Conservation (phyloP, 2,329 filamentous ascomycete genomes). For the Didymosphaeria variabile region DNA sequence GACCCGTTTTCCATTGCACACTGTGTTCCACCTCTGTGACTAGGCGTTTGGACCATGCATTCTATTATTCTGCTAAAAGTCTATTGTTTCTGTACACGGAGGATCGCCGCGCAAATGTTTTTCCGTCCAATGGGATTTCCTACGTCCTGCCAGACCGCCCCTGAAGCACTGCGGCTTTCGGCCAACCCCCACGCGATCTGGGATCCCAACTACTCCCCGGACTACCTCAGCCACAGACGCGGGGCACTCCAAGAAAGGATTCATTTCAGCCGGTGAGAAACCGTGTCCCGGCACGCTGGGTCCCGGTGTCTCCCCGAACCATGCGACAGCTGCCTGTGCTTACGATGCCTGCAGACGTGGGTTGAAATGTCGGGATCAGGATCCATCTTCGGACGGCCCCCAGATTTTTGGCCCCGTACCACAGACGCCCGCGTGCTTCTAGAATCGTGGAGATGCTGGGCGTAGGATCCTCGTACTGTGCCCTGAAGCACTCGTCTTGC, state of each 20-base stretch:
- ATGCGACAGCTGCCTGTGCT: slow-evolving; percentile 21
- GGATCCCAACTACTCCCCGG: slow-evolving; percentile 17
- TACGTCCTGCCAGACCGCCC: slow-evolving; percentile 4
- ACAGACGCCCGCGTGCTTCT: slow-evolving; percentile 18
- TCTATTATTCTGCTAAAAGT: not conserved
- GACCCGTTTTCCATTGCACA: not conserved
- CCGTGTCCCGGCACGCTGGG: slow-evolving; percentile 25
- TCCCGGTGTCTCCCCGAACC: slow-evolving; percentile 29
- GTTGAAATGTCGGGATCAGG: slow-evolving; percentile 15
- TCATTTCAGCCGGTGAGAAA: slow-evolving; percentile 33
- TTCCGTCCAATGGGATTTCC: slow-evolving; percentile 5
- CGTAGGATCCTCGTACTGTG: slow-evolving; percentile 2
- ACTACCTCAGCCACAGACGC: slow-evolving; percentile 21
- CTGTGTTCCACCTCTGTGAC: slow-evolving; percentile 7
- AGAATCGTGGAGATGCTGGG: slow-evolving; percentile 18
- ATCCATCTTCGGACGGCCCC: slow-evolving; percentile 13
- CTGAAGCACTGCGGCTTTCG: slow-evolving; percentile 13
- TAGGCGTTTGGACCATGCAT: slow-evolving; percentile 1
- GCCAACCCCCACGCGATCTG: slow-evolving; percentile 13
- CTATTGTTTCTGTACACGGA: not conserved
- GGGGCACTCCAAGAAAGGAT: slow-evolving; percentile 21
- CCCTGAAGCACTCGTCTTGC: slow-evolving; percentile 11
- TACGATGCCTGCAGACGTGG: slow-evolving; percentile 18
- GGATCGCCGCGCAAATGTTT: slow-evolving; percentile 3
- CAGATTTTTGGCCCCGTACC: slow-evolving; percentile 7